Evolutionary conservation across 129 eudicot genomes (phyloP), one percentile per base, ranked within the genome.

Genomic region (Scalesia atractyloides): DNA sequence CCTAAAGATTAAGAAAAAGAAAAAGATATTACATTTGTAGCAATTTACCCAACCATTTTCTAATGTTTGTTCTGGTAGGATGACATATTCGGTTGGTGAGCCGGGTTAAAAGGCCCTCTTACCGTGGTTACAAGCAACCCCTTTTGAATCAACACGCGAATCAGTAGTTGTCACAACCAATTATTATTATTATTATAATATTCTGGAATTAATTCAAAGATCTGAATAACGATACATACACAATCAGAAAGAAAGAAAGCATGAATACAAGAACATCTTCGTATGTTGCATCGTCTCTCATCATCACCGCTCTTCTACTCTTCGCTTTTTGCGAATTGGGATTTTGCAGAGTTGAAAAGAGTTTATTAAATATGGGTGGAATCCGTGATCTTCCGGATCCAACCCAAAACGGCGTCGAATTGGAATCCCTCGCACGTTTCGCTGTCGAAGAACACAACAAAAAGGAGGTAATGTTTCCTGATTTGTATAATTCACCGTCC

Each of bases 391-490:
- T 64, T 20, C 72, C 64, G 64, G 79, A 74, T 64, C 22, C 52
- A 15, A 15, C 11, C 50, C 41, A 6, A 34, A 79, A 88, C 64
- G 73, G 53, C 19, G 7, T 54, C 15, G 89, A 91, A 53, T 73
- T 84, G 36, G 82, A 91, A n/a, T 11, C 6, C 20, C 91, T 92
- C 34, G 96, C 91, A 76, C 83, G 84, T n/a, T 86, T 84, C 41
- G 97, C 97, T 7, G 83, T 92, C 60, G 86, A 84, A 9, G 82
- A 91, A 52, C 91, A 88, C 73, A 86, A 88, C 77, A 84, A 73
- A 77, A 91, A 88, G 65, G 64, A 86, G 92, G 97, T 84, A 39
- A 9, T 69, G 1, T 57, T 48, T 22, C 47, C 9, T 19, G 6
- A 9, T 68, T 10, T 66, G 4, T 24, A 5, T 36, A 36, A 36